These are phyloP conservation scores for Aspergillus coremiiformis DNA, from an alignment of 495 filamentous ascomycete species.

Conservation along the genomic window DNA sequence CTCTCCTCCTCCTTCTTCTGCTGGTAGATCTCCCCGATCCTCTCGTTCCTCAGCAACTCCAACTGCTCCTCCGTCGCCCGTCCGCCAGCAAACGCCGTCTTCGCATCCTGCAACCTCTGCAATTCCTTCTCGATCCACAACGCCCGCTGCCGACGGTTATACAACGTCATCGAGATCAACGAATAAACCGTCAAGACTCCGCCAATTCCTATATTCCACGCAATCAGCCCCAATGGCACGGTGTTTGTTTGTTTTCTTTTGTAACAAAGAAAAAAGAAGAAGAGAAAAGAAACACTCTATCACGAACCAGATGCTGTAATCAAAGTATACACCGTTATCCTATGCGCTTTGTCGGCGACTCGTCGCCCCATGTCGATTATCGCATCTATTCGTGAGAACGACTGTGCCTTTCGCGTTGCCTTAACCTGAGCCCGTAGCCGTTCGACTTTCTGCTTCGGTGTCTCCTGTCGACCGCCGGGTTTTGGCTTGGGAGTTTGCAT, in stretches of 20 bases:
- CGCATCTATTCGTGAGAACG: slow-evolving; percentile 57
- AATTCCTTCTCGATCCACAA: slow-evolving; percentile 61
- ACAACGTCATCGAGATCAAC: slow-evolving; percentile 74
- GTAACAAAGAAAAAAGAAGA: not conserved
- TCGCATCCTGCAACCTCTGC: slow-evolving; percentile 50
- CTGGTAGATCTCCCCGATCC: slow-evolving; percentile 42
- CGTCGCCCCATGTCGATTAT: slow-evolving; percentile 59
- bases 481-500: slow-evolving; percentile 20
- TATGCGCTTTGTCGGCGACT: slow-evolving; percentile 79
- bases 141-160: slow-evolving; percentile 66
- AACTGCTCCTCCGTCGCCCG: slow-evolving; percentile 49
- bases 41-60: slow-evolving; percentile 52
- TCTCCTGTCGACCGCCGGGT: slow-evolving; percentile 50
- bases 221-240: too few species aligned
- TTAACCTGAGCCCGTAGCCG: slow-evolving; percentile 75
- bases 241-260: too few species aligned
- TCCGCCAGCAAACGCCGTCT: slow-evolving; percentile 53
- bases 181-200: slow-evolving; percentile 72
- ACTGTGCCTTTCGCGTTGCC: slow-evolving; percentile 56
- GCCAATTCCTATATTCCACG: slow-evolving; percentile 57
- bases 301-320: slow-evolving; percentile 72
- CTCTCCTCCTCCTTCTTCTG: slow-evolving; percentile 39
- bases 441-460: slow-evolving; percentile 81
- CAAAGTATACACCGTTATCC: slow-evolving; percentile 62
- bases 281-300: not conserved